Evolutionary conservation across 768 basidiomycete species (phyloP).

Genomic region (Mycena vitilis): DNA sequence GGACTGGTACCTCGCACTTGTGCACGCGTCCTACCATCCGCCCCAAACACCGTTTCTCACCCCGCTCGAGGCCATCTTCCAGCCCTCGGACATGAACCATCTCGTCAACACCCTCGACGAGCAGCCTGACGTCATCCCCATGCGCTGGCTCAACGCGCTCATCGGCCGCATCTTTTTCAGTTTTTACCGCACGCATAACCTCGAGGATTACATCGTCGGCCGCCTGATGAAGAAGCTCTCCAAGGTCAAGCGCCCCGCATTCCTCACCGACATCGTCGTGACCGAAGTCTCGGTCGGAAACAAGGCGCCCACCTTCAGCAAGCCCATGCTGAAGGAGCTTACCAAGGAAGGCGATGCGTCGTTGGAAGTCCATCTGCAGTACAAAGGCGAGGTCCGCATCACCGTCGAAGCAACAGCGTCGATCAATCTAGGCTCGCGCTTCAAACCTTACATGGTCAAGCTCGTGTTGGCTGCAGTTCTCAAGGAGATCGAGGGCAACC

Average conservation of each 20-base stretch:
- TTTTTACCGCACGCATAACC: constrained; percentile 83
- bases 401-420: constrained; percentile 91
- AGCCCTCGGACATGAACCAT: constrained; percentile 80
- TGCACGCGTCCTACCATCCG: constrained; percentile 78
- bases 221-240: constrained; percentile 94
- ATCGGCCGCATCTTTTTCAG: constrained; percentile 94
- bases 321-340: constrained; percentile 98
- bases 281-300: constrained; percentile 91
- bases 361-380: constrained; percentile 85
- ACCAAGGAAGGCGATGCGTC: constrained; percentile 94
- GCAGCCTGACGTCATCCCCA: constrained; percentile 95
- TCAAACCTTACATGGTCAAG: constrained; percentile 92
- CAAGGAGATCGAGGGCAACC: constrained; percentile 90
- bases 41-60: constrained; percentile 69
- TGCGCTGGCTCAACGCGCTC: constrained; percentile 97
- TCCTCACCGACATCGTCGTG: constrained; percentile 87
- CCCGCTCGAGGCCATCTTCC: constrained; percentile 75
- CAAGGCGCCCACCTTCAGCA: constrained; percentile 87
- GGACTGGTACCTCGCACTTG: constrained; percentile 91
- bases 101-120: constrained; percentile 89
- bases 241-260: constrained; percentile 89
- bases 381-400: constrained; percentile 90
- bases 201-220: constrained; percentile 88
- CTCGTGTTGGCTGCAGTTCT: constrained; percentile 90
- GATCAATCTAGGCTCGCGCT: constrained; percentile 83